Evolutionary conservation across 1,284 basidiomycete species (phyloP).

Genomic region (Moesziomyces sp.): DNA sequence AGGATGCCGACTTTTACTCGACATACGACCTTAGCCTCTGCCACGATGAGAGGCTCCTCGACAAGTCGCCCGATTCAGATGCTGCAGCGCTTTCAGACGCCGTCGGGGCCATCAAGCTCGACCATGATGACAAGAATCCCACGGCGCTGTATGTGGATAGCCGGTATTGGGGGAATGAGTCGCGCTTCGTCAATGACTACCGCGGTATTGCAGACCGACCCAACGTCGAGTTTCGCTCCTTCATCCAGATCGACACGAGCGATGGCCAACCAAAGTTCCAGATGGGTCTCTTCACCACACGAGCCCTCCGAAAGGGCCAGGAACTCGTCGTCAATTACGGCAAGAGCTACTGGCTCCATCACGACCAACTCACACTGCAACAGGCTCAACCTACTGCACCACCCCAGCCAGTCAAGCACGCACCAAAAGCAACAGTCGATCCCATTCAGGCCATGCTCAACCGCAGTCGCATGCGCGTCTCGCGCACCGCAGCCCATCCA

Average conservation of each 20-base stretch:
- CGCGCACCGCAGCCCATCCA: slow-evolving; percentile 4
- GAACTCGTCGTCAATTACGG: slow-evolving; percentile 91
- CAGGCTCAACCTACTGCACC: neutral
- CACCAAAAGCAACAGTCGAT: slow-evolving; percentile 4
- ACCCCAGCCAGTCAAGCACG: neutral
- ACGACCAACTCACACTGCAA: slow-evolving; percentile 16
- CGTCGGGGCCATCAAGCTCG: slow-evolving; percentile 1
- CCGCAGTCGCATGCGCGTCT: slow-evolving; percentile 35
- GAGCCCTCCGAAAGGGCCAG: slow-evolving; percentile 79
- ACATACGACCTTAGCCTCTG: slow-evolving; percentile 79
- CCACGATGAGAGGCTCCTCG: slow-evolving; percentile 15
- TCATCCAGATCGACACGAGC: slow-evolving; percentile 13
- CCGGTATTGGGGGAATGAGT: slow-evolving; percentile 78
- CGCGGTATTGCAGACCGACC: slow-evolving; percentile 48
- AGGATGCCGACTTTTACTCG: slow-evolving; percentile 72
- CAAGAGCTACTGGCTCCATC: slow-evolving; percentile 82
- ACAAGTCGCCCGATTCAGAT: neutral
- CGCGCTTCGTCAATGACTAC: slow-evolving; percentile 63
- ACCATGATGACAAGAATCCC: neutral
- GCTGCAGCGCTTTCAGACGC: neutral
- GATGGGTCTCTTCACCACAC: slow-evolving; percentile 64
- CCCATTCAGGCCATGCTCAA: slow-evolving; percentile 39
- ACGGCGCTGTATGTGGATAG: slow-evolving; percentile 40
- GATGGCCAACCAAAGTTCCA: slow-evolving; percentile 6
- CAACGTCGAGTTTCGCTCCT: slow-evolving; percentile 57